These are phyloP conservation scores for Leishmania martiniquensis DNA, from an alignment of 208 protist genomes.

Conservation along the genomic window DNA sequence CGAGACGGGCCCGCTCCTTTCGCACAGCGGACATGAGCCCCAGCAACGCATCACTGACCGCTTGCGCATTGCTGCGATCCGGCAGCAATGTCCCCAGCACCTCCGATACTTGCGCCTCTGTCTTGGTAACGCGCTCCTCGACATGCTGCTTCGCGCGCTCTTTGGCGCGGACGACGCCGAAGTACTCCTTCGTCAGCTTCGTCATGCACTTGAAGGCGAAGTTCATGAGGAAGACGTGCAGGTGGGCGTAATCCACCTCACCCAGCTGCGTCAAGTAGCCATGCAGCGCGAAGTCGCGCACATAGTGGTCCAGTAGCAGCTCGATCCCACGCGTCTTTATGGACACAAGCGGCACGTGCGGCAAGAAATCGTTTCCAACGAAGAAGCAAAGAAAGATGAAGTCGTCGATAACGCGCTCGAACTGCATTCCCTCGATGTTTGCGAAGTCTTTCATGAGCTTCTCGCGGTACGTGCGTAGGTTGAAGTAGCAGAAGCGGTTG, in stretches of 20 bases:
- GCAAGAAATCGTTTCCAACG: constrained; percentile 99
- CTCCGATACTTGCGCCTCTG: constrained; percentile 40
- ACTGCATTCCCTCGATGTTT: constrained; percentile 80
- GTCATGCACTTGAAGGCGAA: constrained; percentile 59
- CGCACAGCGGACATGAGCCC: constrained; percentile 35
- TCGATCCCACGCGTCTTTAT: constrained; percentile 98
- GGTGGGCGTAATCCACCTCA: constrained; percentile 76
- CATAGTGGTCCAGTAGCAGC: constrained; percentile 91
- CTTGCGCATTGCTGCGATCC: constrained; percentile 55
- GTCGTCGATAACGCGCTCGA: constrained; percentile 98
- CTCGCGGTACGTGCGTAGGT: constrained; percentile 76
- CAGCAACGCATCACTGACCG: constrained; percentile 62
- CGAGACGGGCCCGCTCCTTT: constrained; percentile 74
- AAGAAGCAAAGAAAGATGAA: constrained; percentile 99
- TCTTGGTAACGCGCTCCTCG: constrained; percentile 64
- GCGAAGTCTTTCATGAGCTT: constrained; percentile 83
- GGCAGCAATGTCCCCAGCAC: constrained; percentile 20
- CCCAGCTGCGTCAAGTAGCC: constrained; percentile 86
- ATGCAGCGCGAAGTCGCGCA: constrained; percentile 65
- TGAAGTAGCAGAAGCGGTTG: constrained; percentile 89
- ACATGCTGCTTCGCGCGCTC: constrained; percentile 79
- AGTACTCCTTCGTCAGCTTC: constrained; percentile 71
- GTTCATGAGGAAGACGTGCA: constrained; percentile 64
- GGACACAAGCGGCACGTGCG: constrained; percentile 97
- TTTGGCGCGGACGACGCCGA: constrained; percentile 55